Evolutionary conservation across 768 basidiomycete species (phyloP).

Genomic region (Kwoniella pini): DNA sequence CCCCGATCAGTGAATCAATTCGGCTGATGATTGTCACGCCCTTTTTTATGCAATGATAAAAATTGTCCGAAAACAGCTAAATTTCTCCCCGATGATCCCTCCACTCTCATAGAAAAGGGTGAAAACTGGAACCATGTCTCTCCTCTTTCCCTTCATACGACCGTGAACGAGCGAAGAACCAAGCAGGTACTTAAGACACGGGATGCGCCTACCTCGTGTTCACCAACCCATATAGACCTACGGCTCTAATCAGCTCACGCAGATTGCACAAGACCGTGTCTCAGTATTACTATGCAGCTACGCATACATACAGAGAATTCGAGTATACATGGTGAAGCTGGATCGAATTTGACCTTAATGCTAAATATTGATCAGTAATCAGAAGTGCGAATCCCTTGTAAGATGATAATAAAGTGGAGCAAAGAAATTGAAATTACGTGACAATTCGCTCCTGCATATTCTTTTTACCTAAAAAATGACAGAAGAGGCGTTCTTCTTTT

Average conservation of each 20-base stretch:
- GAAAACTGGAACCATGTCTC: conserved; percentile 8
- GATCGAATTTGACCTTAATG: too few relatives aligned
- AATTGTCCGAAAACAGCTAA: too few relatives aligned
- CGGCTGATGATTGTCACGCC: too few relatives aligned
- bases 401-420: background rate
- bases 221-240: background rate
- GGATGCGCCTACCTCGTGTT: conserved; percentile 6
- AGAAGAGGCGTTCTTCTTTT: conserved; percentile 14
- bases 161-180: background rate
- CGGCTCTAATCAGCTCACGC: too few relatives aligned
- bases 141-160: background rate
- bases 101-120: background rate
- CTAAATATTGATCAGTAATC: too few relatives aligned
- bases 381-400: too few relatives aligned
- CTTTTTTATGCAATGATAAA: too few relatives aligned
- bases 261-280: background rate
- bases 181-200: background rate
- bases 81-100: background rate
- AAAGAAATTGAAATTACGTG: background rate
- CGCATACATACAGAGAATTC: too few relatives aligned
- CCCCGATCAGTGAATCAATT: too few relatives aligned
- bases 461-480: conserved; percentile 8
- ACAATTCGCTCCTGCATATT: background rate
- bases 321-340: too few relatives aligned
- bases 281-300: too few relatives aligned